Conservation (phyloP, 2,329 filamentous ascomycete species). For the Ilyonectria robusta region DNA sequence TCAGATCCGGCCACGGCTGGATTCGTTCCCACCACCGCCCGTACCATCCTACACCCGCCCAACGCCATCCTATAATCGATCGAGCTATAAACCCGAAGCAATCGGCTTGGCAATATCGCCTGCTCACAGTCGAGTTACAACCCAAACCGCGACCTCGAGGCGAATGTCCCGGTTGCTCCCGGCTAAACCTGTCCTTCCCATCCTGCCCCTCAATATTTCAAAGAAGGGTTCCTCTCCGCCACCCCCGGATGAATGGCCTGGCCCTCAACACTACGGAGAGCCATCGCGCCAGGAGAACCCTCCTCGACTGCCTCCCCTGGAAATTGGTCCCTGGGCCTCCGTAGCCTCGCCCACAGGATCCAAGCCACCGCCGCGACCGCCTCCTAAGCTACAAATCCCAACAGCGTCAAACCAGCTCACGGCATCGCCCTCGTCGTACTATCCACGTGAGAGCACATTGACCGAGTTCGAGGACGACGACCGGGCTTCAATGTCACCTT, state of each 20-base stretch:
- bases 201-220: conserved; percentile 34
- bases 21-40: conserved; percentile 38
- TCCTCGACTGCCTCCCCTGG: conserved; percentile 31
- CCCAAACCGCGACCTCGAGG: conserved; percentile 46
- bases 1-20: conserved; percentile 40
- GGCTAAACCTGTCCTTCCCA: conserved; percentile 60
- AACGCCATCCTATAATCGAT: conserved; percentile 44
- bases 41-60: conserved; percentile 46
- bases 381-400: conserved; percentile 51
- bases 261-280: conserved; percentile 27
- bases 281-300: conserved; percentile 19
- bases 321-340: conserved; percentile 26
- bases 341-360: conserved; percentile 33
- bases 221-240: conserved; percentile 36
- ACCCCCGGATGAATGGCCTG: conserved; percentile 33
- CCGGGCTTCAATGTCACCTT: conserved; percentile 52
- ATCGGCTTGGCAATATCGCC: conserved; percentile 64
- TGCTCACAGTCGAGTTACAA: conserved; percentile 39
- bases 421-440: conserved; percentile 13
- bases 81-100: conserved; percentile 53
- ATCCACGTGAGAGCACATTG: conserved; percentile 60
- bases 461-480: conserved; percentile 69
- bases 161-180: conserved; percentile 62
- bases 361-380: conserved; percentile 38
- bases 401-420: conserved; percentile 17